Evolutionary conservation across 2,329 filamentous ascomycete species (phyloP).

Genomic region (Fusarium pseudograminearum): DNA sequence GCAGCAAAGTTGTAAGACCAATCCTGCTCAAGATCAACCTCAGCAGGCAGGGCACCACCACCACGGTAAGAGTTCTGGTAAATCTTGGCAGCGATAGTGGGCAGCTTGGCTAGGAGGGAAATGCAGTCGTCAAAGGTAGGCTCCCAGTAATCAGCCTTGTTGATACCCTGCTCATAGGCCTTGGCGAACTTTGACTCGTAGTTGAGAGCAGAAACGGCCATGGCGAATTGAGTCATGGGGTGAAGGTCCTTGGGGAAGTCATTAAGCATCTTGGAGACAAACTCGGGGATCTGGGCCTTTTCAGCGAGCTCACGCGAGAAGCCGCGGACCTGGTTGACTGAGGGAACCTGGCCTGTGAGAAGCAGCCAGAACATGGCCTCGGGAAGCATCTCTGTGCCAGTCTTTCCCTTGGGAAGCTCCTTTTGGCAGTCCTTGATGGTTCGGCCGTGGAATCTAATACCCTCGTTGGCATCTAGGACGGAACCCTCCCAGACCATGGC

Average conservation of each 20-base stretch:
- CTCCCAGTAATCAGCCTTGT: conserved; percentile 99
- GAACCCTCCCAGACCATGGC: conserved; percentile 99
- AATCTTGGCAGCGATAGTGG: conserved; percentile 96
- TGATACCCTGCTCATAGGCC: conserved; percentile 88
- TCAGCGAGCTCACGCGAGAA: conserved; percentile 90
- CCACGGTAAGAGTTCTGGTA: conserved; percentile 92
- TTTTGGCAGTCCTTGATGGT: conserved; percentile 98
- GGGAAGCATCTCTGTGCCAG: conserved; percentile 95
- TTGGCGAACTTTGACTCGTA: conserved; percentile 94
- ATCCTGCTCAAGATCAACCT: conserved; percentile 86
- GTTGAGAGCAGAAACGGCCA: conserved; percentile 94
- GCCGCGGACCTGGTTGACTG: conserved; percentile 80
- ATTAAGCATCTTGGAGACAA: conserved; percentile 89
- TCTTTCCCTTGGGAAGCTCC: conserved; percentile 90
- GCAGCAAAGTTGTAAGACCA: conserved; percentile 99
- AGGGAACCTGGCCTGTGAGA: conserved; percentile 91
- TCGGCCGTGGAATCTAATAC: conserved; percentile 96
- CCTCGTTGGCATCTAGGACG: conserved; percentile 94
- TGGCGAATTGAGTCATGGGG: conserved; percentile 98
- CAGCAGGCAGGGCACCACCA: conserved; percentile 76
- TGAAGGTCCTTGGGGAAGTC: conserved; percentile 90
- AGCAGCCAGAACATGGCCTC: conserved; percentile 99
- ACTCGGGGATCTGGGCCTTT: conserved; percentile 83
- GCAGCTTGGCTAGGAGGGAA: conserved; percentile 92
- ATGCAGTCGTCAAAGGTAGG: conserved; percentile 97